Evolutionary conservation across 768 basidiomycete species (phyloP).

Genomic region (Lactifluus subvellereus): DNA sequence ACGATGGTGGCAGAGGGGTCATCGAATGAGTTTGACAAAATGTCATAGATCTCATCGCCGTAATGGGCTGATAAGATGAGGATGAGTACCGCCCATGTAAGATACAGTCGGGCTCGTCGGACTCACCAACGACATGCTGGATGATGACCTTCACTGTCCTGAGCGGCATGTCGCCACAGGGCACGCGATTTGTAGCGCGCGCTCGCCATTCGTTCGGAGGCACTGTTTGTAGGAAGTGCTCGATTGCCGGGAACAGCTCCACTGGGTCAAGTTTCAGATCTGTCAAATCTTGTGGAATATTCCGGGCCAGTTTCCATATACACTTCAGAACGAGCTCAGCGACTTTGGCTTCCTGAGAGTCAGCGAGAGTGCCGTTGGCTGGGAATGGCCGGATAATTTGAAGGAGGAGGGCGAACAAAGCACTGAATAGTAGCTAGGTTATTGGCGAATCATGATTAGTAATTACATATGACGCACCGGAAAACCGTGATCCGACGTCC

Average conservation of each 20-base stretch:
- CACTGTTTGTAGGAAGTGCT: conserved; percentile 88
- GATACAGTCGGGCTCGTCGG: conserved; percentile 33
- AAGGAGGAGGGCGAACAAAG: conserved; percentile 75
- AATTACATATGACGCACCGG: conserved; percentile 46
- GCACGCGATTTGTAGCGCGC: conserved; percentile 83
- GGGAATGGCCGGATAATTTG: conserved; percentile 84
- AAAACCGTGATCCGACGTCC: conserved; percentile 87
- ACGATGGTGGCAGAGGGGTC: conserved; percentile 97
- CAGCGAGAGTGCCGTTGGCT: conserved; percentile 57
- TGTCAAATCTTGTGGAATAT: conserved; percentile 86
- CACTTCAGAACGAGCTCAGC: conserved; percentile 94
- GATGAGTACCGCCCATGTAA: conserved; percentile 18
- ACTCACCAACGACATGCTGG: conserved; percentile 92
- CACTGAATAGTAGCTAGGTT: conserved; percentile 35
- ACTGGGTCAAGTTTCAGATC: conserved; percentile 78
- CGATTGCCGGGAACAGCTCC: conserved; percentile 86
- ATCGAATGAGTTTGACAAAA: conserved; percentile 86
- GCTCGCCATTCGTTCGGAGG: conserved; percentile 96
- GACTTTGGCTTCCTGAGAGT: conserved; percentile 81
- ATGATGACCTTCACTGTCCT: conserved; percentile 98
- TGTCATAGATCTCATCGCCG: conserved; percentile 85
- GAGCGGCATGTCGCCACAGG: conserved; percentile 96
- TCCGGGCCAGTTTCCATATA: conserved; percentile 95
- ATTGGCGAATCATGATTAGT: neutral
- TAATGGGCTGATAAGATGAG: conserved; percentile 53